Conservation (phyloP, 176 grass and related monocot species). For the Dendrocalamus sinicus region DNA sequence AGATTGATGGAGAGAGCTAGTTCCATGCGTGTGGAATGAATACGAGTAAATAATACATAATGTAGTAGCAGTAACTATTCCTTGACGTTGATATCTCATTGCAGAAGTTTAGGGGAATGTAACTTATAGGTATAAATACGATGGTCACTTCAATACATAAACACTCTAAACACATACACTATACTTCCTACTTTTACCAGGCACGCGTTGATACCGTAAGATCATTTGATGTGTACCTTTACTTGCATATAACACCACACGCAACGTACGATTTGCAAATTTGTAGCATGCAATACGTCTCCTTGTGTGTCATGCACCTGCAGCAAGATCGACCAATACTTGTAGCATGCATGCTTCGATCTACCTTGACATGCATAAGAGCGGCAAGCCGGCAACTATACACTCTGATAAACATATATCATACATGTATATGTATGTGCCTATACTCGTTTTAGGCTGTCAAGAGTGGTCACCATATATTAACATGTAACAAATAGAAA, state of each 20-base stretch:
- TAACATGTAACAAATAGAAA: not conserved
- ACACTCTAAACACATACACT: not conserved
- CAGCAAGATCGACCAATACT: not conserved
- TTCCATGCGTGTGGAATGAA: not conserved
- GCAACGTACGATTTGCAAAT: conserved; percentile 29
- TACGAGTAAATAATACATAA: not conserved
- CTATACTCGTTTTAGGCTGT: not conserved
- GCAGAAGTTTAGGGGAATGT: conserved; percentile 12
- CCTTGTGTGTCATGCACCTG: not conserved
- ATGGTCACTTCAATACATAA: conserved; percentile 22
- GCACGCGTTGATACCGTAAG: not conserved
- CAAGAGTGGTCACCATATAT: not conserved
- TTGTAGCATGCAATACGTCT: not conserved
- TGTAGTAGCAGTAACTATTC: conserved; percentile 21
- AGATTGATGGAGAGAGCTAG: not conserved
- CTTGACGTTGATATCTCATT: conserved; percentile 47
- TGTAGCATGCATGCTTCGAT: not conserved
- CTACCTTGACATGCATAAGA: not conserved
- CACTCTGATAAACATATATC: too few relatives aligned
- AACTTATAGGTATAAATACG: conserved; percentile 34
- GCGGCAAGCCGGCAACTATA: conserved; percentile 18
- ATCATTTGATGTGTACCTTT: conserved; percentile 9
- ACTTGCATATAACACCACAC: conserved; percentile 32
- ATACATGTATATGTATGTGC: not conserved
- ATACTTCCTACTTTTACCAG: not conserved